Conservation (phyloP, 768 basidiomycete genomes). For the Postia placenta region DNA sequence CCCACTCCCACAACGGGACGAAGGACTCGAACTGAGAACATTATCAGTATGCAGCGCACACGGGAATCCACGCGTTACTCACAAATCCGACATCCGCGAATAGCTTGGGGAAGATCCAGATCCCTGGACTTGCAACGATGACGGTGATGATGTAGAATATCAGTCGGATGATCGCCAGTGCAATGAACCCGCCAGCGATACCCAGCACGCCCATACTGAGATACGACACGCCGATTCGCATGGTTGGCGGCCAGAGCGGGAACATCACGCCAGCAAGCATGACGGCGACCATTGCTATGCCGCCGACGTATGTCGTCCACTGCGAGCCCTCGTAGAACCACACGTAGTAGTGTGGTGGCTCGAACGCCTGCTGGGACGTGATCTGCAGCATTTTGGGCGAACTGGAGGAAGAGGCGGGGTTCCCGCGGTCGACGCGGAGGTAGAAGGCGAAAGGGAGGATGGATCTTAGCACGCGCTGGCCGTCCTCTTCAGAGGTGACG, state of each 20-base stretch:
- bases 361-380: constrained; percentile 75
- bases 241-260: constrained; percentile 92
- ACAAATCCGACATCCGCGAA: constrained; percentile 99
- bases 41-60: constrained; percentile 1
- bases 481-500: constrained; percentile 72
- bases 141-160: constrained; percentile 94
- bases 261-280: constrained; percentile 99
- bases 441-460: constrained; percentile 86
- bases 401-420: constrained; percentile 51
- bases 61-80: constrained; percentile 31
- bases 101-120: constrained; percentile 98
- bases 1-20: constrained; percentile 97
- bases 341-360: constrained; percentile 80
- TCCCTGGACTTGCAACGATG: constrained; percentile 79
- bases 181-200: constrained; percentile 87
- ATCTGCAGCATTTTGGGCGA: constrained; percentile 80
- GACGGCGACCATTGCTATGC: constrained; percentile 83
- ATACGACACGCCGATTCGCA: constrained; percentile 95
- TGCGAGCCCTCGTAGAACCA: constrained; percentile 98
- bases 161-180: constrained; percentile 80
- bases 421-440: constrained; percentile 82
- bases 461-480: constrained; percentile 54
- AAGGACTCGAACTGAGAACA: constrained; percentile 86
- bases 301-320: constrained; percentile 88
- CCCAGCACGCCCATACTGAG: constrained; percentile 84